phyloP scores from a whole-genome alignment of 345 rosid genomes.

The Eucalyptus tenuipes region DNA sequence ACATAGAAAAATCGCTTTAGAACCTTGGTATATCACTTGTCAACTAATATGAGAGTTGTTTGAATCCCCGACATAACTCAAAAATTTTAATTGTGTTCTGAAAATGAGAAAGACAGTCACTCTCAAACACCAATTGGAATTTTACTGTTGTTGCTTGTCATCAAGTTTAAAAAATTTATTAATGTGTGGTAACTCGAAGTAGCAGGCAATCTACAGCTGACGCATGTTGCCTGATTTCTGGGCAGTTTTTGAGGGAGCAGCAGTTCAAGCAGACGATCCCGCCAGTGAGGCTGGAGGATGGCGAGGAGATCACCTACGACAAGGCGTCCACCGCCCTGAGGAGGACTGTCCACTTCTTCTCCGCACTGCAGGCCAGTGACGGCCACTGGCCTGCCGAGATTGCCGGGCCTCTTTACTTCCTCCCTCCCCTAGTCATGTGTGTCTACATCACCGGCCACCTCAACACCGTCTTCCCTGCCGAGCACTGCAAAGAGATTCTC shows the following conservation, averaged over 20 bases:
- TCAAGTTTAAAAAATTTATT: not conserved
- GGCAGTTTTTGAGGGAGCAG: constrained; percentile 13
- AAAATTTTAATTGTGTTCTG: not conserved
- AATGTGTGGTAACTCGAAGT: not conserved
- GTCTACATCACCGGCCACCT: constrained; percentile 23
- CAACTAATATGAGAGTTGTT: not conserved
- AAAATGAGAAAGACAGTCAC: not conserved
- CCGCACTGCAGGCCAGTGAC: constrained; percentile 17
- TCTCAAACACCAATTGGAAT: not conserved
- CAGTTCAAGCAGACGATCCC: constrained; percentile 11
- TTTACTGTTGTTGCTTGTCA: not conserved
- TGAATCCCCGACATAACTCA: not conserved
- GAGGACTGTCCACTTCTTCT: constrained; percentile 15
- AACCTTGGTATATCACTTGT: not conserved
- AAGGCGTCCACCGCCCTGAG: not conserved
- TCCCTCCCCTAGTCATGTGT: constrained; percentile 15
- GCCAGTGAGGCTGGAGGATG: constrained; percentile 7
- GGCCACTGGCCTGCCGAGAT: constrained; percentile 34
- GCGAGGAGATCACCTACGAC: constrained; percentile 11
- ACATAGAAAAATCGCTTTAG: not conserved
- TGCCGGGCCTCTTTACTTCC: constrained; percentile 17
- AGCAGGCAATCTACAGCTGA: not conserved
- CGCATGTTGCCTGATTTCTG: not conserved
- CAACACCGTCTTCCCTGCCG: constrained; percentile 5
- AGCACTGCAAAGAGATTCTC: constrained; percentile 19